Evolutionary conservation across 306 rosid species (phyloP).

Genomic region (Prunus mongolica): DNA sequence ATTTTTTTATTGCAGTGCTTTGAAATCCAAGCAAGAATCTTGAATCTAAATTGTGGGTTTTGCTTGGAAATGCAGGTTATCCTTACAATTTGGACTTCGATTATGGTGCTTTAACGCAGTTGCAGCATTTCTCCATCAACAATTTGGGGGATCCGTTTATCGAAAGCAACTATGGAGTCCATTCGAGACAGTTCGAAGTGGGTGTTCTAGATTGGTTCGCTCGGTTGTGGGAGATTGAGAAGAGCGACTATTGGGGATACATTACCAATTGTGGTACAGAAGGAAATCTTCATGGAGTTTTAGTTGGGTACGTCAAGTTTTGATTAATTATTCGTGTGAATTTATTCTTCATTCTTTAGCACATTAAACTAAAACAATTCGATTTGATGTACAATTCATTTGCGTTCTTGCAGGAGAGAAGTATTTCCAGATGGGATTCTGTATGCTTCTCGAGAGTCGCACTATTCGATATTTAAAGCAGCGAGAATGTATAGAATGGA

Average conservation of each 20-base stretch:
- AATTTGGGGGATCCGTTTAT: constrained; percentile 98
- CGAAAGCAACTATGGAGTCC: constrained; percentile 94
- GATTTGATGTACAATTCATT: neutral
- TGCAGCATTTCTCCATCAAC: constrained; percentile 94
- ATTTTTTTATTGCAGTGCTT: neutral
- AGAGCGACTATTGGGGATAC: constrained; percentile 96
- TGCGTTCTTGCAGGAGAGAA: constrained; percentile 51
- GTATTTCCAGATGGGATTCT: constrained; percentile 57
- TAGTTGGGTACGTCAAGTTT: constrained; percentile 48
- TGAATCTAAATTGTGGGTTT: neutral
- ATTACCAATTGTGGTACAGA: constrained; percentile 98
- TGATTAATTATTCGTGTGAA: neutral
- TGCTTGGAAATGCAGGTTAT: constrained; percentile 47
- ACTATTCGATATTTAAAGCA: constrained; percentile 75
- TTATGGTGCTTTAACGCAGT: constrained; percentile 77
- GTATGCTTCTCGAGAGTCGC: constrained; percentile 59
- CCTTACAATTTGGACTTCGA: constrained; percentile 94
- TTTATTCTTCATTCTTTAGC: neutral
- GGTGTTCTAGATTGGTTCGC: constrained; percentile 99
- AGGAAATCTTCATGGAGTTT: constrained; percentile 94
- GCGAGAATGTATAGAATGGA: constrained; percentile 80
- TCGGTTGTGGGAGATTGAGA: constrained; percentile 88
- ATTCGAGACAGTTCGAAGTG: constrained; percentile 87
- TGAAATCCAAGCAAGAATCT: neutral
- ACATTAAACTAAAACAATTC: neutral